Evolutionary conservation across 148 eudicot species (phyloP).

Genomic region (Chenopodium suecicum): DNA sequence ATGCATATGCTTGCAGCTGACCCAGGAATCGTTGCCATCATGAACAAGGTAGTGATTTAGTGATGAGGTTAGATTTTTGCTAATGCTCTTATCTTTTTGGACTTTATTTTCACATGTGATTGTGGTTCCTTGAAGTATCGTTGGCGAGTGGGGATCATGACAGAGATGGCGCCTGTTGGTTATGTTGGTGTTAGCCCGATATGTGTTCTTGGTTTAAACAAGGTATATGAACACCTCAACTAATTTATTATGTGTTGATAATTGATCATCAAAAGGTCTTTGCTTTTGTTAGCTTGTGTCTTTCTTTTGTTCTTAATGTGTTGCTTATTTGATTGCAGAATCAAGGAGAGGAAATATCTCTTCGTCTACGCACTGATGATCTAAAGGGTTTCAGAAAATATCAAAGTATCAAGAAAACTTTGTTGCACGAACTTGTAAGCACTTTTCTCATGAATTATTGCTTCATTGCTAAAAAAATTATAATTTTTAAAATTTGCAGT

Average conservation of each 20-base stretch:
- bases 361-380: constrained; percentile 92
- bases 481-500: not conserved
- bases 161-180: constrained; percentile 96
- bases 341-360: constrained; percentile 89
- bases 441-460: not conserved
- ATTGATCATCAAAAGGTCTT: not conserved
- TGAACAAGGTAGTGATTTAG: constrained; percentile 72
- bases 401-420: constrained; percentile 78
- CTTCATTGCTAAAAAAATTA: not conserved
- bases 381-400: constrained; percentile 94
- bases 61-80: constrained; percentile 8
- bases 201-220: constrained; percentile 87
- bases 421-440: constrained; percentile 89
- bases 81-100: not conserved
- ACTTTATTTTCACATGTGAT: constrained; percentile 25
- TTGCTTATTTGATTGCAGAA: constrained; percentile 45
- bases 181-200: constrained; percentile 84
- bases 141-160: constrained; percentile 96
- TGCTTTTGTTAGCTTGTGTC: not conserved
- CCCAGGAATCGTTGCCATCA: constrained; percentile 89
- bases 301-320: constrained; percentile 15
- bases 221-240: constrained; percentile 42
- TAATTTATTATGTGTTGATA: not conserved
- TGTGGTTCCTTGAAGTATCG: constrained; percentile 60
- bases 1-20: constrained; percentile 97